Percentiles rank a stretch among this genome's conserved stretches.
Evolutionary conservation across 1,284 basidiomycete species (phyloP).

Genomic region (Tilletia indica): DNA sequence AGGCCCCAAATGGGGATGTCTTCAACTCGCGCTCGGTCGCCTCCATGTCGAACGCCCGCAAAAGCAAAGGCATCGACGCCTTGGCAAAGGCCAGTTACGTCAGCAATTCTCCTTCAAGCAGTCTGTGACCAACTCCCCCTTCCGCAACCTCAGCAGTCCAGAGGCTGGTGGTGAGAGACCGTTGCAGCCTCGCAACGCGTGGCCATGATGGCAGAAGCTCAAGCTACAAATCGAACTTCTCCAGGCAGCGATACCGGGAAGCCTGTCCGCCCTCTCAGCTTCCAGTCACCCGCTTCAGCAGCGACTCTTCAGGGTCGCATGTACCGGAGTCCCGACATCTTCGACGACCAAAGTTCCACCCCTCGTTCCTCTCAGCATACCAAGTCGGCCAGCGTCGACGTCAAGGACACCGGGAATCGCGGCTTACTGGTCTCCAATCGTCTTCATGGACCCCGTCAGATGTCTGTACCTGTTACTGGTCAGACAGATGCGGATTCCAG

Average conservation of each 20-base stretch:
- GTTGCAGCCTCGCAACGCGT: conserved; percentile 58
- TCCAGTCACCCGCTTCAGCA: conserved; percentile 73
- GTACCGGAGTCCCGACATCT: conserved; percentile 16
- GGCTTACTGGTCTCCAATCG: conserved; percentile 76
- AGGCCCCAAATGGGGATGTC: neutral
- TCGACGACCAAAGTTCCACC: conserved; percentile 60
- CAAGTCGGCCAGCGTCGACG: conserved; percentile 21
- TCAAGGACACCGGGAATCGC: conserved; percentile 58
- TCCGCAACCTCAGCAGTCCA: conserved; percentile 22
- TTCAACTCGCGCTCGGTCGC: conserved; percentile 20
- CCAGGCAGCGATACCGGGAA: conserved; percentile 63
- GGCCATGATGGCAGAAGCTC: conserved; percentile 69
- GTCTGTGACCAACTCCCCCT: conserved; percentile 41
- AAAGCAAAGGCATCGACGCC: conserved; percentile 32
- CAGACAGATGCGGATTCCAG: conserved; percentile 16
- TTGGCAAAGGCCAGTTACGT: conserved; percentile 41
- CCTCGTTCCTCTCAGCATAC: conserved; percentile 74
- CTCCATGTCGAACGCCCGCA: conserved; percentile 24
- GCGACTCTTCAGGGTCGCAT: conserved; percentile 17
- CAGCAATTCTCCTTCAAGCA: conserved; percentile 65
- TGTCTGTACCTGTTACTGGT: conserved; percentile 25
- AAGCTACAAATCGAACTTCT: conserved; percentile 70
- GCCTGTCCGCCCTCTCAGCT: conserved; percentile 71
- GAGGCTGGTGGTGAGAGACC: conserved; percentile 21
- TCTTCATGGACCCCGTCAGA: conserved; percentile 69